Base-by-base conservation (phyloP, 2,329 filamentous ascomycete genomes). In the Colletotrichum camelliae region DNA sequence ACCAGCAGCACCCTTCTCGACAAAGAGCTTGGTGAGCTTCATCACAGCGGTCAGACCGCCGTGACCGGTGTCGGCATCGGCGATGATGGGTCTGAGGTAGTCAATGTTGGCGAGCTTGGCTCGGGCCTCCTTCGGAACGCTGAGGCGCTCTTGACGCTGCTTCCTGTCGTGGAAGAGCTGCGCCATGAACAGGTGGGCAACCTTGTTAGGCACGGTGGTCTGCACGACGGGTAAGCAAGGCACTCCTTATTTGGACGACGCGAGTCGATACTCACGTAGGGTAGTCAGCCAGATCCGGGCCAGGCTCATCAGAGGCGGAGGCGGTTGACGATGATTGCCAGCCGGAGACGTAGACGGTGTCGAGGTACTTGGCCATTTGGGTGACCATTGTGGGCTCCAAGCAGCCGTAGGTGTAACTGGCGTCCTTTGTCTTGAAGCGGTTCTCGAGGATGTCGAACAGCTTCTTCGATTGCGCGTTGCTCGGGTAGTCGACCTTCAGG, bases 111-210 rank as follows among this genome's bases (percentile, higher is more conserved):
- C 88, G 67, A 97, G 87, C 77, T 92, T 93, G 79, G 88, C 86
- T 72, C 97, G 95, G 82, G 96, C 90, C 29, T 90, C 88, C 83
- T 94, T 94, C 33, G 96, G 92, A 9, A 90, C 93, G 78, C 92
- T 94, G 68, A 98, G 88, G 75, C 97, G 95, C 86, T 98, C 97
- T 86, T 98, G 96, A 79, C 97, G 94, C 88, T 99, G 97, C 88
- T 99, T 99, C 83, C 97, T 95, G 90, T 99, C 97, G 88, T 99
- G 97, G 94, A 99, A 99, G 73, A 98, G 93, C 87, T 99, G 97
- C 16, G 97, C 96, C 92, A 97, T 96, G 92, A 98, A 99, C 68
- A 99, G 92, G 84, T 99, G 97, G 83, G 95, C 92, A 79, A 99
- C 97, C 87, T 99, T 99, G 90, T 98, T 98, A 68, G 97, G 97